A percentile compares a stretch with the other conserved stretches of the same genome.
Conservation (phyloP, 1,284 basidiomycete genomes). For the Ceratobasidium papillatum region DNA sequence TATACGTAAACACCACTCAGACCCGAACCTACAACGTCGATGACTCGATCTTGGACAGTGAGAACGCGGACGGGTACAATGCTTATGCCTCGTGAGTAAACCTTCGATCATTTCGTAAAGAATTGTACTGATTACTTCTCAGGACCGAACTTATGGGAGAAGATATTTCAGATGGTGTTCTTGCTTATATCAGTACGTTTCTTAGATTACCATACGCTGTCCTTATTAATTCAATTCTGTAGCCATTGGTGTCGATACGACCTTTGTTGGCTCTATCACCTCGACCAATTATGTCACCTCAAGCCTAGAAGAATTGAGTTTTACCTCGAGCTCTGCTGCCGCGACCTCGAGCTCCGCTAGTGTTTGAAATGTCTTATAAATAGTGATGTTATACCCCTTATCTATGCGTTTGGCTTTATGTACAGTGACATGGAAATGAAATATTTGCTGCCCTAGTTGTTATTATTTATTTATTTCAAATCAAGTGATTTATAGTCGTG, state of each 20-base stretch:
- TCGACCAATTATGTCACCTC: constrained; percentile 16
- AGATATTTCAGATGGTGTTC: constrained; percentile 5
- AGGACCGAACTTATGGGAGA: constrained; percentile 23
- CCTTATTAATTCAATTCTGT: background rate
- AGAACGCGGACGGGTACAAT: constrained; percentile 49
- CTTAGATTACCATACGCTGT: background rate
- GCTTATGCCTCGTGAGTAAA: constrained; percentile 44
- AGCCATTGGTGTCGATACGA: constrained; percentile 23
- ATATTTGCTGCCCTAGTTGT: too few relatives aligned
- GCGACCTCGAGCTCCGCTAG: too few relatives aligned
- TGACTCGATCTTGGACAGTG: constrained; percentile 48
- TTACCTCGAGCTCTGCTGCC: too few relatives aligned
- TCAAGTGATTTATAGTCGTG: too few relatives aligned
- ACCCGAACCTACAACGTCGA: constrained; percentile 48
- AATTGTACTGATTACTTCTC: background rate
- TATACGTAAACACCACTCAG: constrained; percentile 50
- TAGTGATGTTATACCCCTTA: too few relatives aligned
- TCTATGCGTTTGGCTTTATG: too few relatives aligned
- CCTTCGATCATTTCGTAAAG: background rate
- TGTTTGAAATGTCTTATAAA: too few relatives aligned
- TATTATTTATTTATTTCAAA: too few relatives aligned
- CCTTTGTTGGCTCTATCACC: constrained; percentile 4
- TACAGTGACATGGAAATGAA: too few relatives aligned
- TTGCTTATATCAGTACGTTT: constrained; percentile 33
- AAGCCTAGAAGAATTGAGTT: too few relatives aligned